Evolutionary conservation across 192 early-diverging fungal species (phyloP).

Genomic region (Chytriomyces sp.): DNA sequence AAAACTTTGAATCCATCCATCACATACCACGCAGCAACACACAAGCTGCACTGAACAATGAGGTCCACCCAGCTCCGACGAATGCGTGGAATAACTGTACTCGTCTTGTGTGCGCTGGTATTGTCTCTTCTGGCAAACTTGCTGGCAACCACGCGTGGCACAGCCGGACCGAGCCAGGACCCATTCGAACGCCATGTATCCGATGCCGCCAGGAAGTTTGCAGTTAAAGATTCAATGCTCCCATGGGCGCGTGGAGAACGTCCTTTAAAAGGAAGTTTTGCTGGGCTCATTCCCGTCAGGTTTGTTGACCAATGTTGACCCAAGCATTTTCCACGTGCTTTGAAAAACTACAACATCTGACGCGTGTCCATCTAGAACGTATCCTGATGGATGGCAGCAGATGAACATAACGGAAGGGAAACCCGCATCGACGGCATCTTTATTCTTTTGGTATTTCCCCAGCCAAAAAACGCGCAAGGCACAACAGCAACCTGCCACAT

Average conservation of each 20-base stretch:
- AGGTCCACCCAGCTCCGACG: no score
- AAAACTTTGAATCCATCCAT: neutral
- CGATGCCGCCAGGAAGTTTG: neutral
- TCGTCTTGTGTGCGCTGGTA: neutral
- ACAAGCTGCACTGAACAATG: no score
- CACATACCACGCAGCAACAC: neutral
- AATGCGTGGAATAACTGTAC: neutral
- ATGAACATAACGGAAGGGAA: neutral
- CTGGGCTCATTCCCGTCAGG: slow-evolving; percentile 24
- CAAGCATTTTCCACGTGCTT: neutral
- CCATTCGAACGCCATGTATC: neutral
- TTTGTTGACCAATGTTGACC: neutral
- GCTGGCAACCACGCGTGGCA: neutral
- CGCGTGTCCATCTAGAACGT: neutral
- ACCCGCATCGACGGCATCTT: neutral
- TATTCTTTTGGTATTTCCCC: slow-evolving; percentile 82
- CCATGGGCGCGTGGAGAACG: slow-evolving; percentile 17
- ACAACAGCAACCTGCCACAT: no score
- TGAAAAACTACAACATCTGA: neutral
- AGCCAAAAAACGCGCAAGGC: slow-evolving; percentile 34
- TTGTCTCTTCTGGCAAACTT: neutral
- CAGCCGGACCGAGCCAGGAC: neutral
- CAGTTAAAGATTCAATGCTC: neutral
- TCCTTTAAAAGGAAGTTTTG: slow-evolving; percentile 23
- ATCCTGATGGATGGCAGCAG: slow-evolving; percentile 23